Evolutionary conservation across 768 basidiomycete species (phyloP), one percentile per base, ranked within the genome.

Genomic region (Phaffia tasmanica): DNA sequence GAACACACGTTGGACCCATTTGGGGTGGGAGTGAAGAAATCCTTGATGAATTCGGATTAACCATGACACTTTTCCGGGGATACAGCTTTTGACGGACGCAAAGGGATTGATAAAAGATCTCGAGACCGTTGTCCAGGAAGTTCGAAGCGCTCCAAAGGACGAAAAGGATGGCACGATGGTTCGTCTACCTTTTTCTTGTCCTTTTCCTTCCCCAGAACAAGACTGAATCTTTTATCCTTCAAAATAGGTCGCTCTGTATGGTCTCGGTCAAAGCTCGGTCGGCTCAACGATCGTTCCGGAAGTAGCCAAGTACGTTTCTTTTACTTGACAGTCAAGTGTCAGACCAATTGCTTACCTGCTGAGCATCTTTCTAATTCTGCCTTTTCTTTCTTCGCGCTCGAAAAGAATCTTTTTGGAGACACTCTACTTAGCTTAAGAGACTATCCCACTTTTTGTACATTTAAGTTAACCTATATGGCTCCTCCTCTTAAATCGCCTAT

Each of bases 31-130:
- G 14, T 15, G 1, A 21, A 11, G 48, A 49, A 15, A 29, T 1
- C 18, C 29, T 46, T 14, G 25, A 2, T 35, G 49, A 18, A 6
- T 15, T 55, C 29, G 35, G 21, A 21, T 48, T 29, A 27, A 21
- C 8, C 25, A 8, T n/a, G n/a, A 63, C 35, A 48, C 48, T 50
- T 2, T 62, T 48, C 57, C 42, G 23, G 68, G 50, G 53, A 48
- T 68, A 35, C 70, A 92, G 89, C 82, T 84, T 25, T 78, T 94
- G 69, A 95, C 91, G n/a, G 81, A 93, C 11, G 77, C 81, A 1
- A 79, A 90, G 69, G 82, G 81, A 50, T 86, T 99, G 73, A 81
- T 98, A 61, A 81, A 82, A 18, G 94, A 98, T 72, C 80, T 99
- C 70, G 87, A 86, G 73, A 85, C 85, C 57, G 81, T 85, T 0